Conservation (phyloP, 257 asterid genomes). For the Vinca minor region DNA sequence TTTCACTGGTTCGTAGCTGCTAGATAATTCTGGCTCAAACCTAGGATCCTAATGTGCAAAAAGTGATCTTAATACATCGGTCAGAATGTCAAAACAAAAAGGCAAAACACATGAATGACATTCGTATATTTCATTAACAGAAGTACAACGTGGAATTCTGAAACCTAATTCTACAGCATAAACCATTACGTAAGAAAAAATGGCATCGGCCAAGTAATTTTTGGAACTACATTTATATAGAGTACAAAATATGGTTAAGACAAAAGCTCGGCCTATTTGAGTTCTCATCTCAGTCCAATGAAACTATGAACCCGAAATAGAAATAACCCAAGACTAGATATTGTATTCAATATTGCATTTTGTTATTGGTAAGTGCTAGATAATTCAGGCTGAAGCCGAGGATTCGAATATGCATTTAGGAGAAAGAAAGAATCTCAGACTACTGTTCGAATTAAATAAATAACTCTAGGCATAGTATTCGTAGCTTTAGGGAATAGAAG, state of each 20-base stretch:
- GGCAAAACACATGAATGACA: background rate
- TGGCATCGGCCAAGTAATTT: background rate
- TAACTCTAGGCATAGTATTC: no score
- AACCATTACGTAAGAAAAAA: background rate
- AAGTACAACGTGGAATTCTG: background rate
- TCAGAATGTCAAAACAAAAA: background rate
- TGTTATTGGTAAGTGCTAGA: no score
- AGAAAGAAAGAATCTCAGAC: no score
- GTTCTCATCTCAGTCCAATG: background rate
- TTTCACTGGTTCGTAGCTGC: constrained; percentile 70
- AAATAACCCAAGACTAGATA: background rate
- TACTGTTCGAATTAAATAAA: no score
- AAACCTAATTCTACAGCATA: background rate
- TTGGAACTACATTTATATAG: background rate
- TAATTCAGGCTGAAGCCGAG: no score
- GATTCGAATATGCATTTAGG: background rate
- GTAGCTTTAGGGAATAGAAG: no score
- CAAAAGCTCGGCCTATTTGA: background rate
- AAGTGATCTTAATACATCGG: background rate
- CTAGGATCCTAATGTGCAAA: constrained; percentile 58
- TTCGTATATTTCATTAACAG: background rate
- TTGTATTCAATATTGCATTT: no score
- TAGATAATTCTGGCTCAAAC: constrained; percentile 76
- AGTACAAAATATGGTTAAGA: background rate
- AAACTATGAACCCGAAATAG: background rate